Conservation (phyloP, 345 rosid species). For the Clarkia xantiana region DNA sequence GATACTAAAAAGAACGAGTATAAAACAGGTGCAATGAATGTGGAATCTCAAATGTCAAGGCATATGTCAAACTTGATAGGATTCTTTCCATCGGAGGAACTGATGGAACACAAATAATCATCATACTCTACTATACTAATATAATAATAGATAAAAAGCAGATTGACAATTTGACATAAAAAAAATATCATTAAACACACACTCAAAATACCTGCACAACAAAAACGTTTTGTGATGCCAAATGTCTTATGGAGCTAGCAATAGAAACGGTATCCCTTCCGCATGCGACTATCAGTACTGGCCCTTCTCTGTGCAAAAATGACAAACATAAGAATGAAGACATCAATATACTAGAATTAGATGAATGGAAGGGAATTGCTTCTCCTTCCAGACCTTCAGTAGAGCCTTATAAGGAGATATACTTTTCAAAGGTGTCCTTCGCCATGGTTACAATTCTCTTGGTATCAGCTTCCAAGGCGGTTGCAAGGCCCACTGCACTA, state of each 20-base stretch:
- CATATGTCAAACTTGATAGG: too few relatives aligned
- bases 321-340: background rate
- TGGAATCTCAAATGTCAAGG: too few relatives aligned
- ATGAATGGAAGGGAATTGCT: background rate
- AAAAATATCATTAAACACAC: background rate
- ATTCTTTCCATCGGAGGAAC: too few relatives aligned
- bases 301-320: conserved; percentile 63
- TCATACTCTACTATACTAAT: too few relatives aligned
- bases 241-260: conserved; percentile 76
- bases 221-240: conserved; percentile 77
- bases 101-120: too few relatives aligned
- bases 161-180: background rate
- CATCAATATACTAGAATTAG: background rate
- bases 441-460: conserved; percentile 71
- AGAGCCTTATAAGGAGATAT: conserved; percentile 7
- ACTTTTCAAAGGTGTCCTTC: conserved; percentile 68
- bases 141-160: background rate
- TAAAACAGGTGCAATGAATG: too few relatives aligned
- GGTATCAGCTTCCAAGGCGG: conserved; percentile 69
- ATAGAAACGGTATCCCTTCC: conserved; percentile 87
- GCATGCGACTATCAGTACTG: conserved; percentile 77
- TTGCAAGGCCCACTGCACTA: conserved; percentile 47
- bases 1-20: too few relatives aligned
- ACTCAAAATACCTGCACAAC: conserved; percentile 60
- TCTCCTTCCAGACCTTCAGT: background rate